phyloP scores from a whole-genome alignment of 148 eudicot species.

The Cornus suecica region DNA sequence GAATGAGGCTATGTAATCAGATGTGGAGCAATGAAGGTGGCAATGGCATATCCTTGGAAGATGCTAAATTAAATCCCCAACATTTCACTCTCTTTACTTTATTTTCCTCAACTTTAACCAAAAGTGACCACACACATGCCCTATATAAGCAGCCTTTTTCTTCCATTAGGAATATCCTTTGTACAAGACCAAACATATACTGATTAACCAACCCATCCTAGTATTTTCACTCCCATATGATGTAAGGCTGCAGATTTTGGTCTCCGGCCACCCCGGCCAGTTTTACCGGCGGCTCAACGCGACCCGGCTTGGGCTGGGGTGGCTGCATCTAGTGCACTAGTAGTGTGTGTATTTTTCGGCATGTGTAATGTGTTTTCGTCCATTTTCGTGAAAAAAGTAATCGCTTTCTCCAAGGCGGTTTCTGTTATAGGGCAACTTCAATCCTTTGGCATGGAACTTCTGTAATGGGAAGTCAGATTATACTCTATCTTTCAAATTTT shows the following conservation, averaged over 20 bases:
- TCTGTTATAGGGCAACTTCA: constrained; percentile 35
- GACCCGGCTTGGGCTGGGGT: background rate
- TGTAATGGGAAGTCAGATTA: constrained; percentile 25
- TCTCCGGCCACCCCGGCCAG: background rate
- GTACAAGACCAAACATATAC: constrained; percentile 4
- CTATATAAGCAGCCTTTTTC: constrained; percentile 5
- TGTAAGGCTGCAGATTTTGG: background rate
- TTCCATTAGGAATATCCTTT: constrained; percentile 7
- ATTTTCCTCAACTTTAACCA: background rate
- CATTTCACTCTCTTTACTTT: background rate
- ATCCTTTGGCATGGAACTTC: constrained; percentile 40
- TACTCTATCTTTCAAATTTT: constrained; percentile 1
- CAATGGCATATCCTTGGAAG: constrained; percentile 35
- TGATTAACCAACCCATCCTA: constrained; percentile 12
- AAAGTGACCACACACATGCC: constrained; percentile 12
- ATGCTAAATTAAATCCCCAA: constrained; percentile 18
- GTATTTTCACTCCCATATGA: background rate
- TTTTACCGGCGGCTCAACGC: background rate
- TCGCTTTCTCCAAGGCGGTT: constrained; percentile 4
- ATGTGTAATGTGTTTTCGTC: background rate
- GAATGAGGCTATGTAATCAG: background rate
- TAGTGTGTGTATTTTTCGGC: background rate
- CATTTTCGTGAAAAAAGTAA: background rate
- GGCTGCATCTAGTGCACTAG: background rate
- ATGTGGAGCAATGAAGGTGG: constrained; percentile 15